Percentiles rank a stretch among this genome's conserved stretches.
Conservation (phyloP, 1,284 basidiomycete genomes). For the Anthracocystis setariae region DNA sequence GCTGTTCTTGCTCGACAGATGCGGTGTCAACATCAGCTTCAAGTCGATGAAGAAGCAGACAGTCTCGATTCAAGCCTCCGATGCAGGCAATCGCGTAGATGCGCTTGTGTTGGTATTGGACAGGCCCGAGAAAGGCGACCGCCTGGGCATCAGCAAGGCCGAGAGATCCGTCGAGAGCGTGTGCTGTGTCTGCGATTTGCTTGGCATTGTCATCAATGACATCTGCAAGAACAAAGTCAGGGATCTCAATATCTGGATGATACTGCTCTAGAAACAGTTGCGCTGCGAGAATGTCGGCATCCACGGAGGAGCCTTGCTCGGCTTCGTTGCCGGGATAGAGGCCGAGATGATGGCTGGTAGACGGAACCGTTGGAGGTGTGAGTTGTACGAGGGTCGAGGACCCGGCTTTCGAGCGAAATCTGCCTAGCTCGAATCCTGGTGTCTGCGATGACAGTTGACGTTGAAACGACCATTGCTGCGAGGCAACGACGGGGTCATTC, state of each 20-base stretch:
- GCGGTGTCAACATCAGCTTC: neutral
- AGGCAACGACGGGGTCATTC: neutral
- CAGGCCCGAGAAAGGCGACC: conserved; percentile 31
- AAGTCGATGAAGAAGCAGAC: conserved; percentile 38
- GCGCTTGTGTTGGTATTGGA: neutral
- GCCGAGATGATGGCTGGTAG: conserved; percentile 1
- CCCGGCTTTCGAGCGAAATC: neutral
- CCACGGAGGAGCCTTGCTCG: conserved; percentile 26
- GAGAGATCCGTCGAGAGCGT: conserved; percentile 17
- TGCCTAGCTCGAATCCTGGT: neutral
- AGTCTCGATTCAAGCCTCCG: conserved; percentile 27
- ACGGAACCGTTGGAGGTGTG: conserved; percentile 10
- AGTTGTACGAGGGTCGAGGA: conserved; percentile 9
- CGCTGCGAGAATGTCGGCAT: conserved; percentile 36
- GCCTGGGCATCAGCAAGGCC: conserved; percentile 31
- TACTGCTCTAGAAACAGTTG: conserved; percentile 20
- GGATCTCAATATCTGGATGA: conserved; percentile 34
- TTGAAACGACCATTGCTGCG: conserved; percentile 31
- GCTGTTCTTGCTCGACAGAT: neutral
- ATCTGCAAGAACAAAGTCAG: conserved; percentile 21
- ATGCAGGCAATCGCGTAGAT: conserved; percentile 19
- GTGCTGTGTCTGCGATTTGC: conserved; percentile 9
- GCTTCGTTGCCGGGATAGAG: conserved; percentile 11
- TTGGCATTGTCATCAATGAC: conserved; percentile 27
- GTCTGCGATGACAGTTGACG: neutral